Percentiles rank a stretch among this genome's conserved stretches.
Conservation (phyloP, 768 basidiomycete species). For the Termitomyces sp. region DNA sequence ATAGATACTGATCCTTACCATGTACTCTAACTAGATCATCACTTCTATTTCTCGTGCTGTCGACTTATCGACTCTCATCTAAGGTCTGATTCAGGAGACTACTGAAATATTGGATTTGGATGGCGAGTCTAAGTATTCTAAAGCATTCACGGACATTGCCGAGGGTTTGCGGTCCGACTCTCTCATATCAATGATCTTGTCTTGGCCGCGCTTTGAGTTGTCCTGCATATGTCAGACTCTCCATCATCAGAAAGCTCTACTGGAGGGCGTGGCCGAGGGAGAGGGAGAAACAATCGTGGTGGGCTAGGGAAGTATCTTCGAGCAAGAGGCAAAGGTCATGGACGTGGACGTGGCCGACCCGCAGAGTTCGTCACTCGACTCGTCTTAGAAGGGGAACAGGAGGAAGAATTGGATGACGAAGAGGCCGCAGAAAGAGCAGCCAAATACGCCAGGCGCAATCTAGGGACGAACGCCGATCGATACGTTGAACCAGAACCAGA, state of each 20-base stretch:
- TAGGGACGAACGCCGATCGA: conserved; percentile 71
- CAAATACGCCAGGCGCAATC: conserved; percentile 54
- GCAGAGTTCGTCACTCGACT: conserved; percentile 35
- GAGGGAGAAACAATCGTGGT: conserved; percentile 16
- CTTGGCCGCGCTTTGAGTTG: background rate
- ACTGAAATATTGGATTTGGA: no score
- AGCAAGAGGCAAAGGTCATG: conserved; percentile 26
- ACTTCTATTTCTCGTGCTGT: background rate
- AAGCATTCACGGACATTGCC: background rate
- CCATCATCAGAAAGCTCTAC: background rate
- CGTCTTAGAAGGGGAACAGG: conserved; percentile 34
- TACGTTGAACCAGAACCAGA: conserved; percentile 71
- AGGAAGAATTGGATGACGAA: conserved; percentile 46
- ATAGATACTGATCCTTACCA: background rate
- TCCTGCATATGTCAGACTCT: background rate
- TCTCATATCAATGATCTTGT: background rate
- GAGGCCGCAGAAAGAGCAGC: conserved; percentile 41
- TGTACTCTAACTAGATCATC: background rate
- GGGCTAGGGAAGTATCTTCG: conserved; percentile 16
- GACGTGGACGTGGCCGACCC: conserved; percentile 42
- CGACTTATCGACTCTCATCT: no score
- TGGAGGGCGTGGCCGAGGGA: conserved; percentile 10
- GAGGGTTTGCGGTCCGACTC: background rate
- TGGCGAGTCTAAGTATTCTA: no score
- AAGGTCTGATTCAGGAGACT: no score